Conservation (phyloP, 1,284 basidiomycete species). For the Gomphus bonarii region DNA sequence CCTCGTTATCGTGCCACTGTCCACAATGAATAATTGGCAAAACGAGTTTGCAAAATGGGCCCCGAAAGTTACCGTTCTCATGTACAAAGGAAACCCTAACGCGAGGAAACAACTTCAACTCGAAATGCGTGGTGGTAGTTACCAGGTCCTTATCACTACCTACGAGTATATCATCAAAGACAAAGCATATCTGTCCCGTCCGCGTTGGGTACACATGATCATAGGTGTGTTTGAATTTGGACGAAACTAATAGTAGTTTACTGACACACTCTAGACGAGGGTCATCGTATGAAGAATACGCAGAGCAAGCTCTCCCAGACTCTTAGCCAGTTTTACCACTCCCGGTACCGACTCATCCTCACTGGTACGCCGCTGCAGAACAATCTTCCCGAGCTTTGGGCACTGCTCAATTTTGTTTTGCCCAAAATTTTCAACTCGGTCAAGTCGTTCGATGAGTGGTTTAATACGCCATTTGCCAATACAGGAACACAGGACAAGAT, state of each 20-base stretch:
- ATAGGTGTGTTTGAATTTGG: constrained; percentile 49
- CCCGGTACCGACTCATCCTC: constrained; percentile 90
- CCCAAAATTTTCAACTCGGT: constrained; percentile 99
- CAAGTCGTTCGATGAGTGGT: constrained; percentile 99
- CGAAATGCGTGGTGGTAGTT: constrained; percentile 70
- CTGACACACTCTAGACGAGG: constrained; percentile 59
- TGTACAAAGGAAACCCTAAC: constrained; percentile 90
- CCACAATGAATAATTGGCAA: constrained; percentile 98
- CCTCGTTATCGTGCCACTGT: constrained; percentile 95
- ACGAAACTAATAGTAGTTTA: background rate
- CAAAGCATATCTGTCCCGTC: constrained; percentile 78
- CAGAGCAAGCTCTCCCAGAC: constrained; percentile 93
- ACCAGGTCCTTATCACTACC: constrained; percentile 94
- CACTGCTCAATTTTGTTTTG: constrained; percentile 94
- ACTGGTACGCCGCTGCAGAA: constrained; percentile 98
- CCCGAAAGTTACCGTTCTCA: constrained; percentile 73
- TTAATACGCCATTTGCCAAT: constrained; percentile 99
- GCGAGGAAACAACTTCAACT: constrained; percentile 68
- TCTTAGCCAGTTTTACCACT: constrained; percentile 87
- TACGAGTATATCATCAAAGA: constrained; percentile 99
- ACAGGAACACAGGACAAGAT: constrained; percentile 96
- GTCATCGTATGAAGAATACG: constrained; percentile 99
- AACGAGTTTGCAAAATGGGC: constrained; percentile 98
- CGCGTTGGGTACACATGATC: constrained; percentile 99
- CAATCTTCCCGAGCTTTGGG: constrained; percentile 97